Conservation (phyloP, 352 stramenopile genomes). For the Phytophthora citrophthora region DNA sequence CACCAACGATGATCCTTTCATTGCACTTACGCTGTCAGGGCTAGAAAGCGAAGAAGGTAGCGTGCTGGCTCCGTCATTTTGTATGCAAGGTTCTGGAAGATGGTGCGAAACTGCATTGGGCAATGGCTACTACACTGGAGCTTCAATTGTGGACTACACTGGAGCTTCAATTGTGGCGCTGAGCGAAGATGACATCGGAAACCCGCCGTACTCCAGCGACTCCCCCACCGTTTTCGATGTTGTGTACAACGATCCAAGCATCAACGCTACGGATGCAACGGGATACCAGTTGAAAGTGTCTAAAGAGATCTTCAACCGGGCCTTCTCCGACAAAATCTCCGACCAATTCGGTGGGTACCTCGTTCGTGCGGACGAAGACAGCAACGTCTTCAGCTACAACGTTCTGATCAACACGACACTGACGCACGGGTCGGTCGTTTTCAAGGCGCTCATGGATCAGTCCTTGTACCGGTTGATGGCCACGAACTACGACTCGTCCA, state of each 20-base stretch:
- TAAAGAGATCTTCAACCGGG: conserved; percentile 45
- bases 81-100: conserved; percentile 21
- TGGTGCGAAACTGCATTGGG: conserved; percentile 28
- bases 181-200: conserved; percentile 16
- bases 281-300: conserved; percentile 41
- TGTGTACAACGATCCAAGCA: conserved; percentile 30
- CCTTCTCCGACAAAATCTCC: conserved; percentile 28
- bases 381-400: conserved; percentile 50
- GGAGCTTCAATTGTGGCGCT: conserved; percentile 21
- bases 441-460: conserved; percentile 62
- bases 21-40: conserved; percentile 19
- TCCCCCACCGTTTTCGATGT: conserved; percentile 56
- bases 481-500: conserved; percentile 17
- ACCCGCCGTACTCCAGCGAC: conserved; percentile 24
- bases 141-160: conserved; percentile 26
- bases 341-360: conserved; percentile 52
- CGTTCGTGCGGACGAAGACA: conserved; percentile 27
- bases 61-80: conserved; percentile 22
- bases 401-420: conserved; percentile 58
- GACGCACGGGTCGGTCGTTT: conserved; percentile 47
- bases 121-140: conserved; percentile 30
- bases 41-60: conserved; percentile 16
- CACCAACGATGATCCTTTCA: conserved; percentile 32
- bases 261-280: conserved; percentile 35
- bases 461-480: conserved; percentile 48